Evolutionary conservation across 2,329 filamentous ascomycete genomes (phyloP).

Genomic region (Exophiala sp.): DNA sequence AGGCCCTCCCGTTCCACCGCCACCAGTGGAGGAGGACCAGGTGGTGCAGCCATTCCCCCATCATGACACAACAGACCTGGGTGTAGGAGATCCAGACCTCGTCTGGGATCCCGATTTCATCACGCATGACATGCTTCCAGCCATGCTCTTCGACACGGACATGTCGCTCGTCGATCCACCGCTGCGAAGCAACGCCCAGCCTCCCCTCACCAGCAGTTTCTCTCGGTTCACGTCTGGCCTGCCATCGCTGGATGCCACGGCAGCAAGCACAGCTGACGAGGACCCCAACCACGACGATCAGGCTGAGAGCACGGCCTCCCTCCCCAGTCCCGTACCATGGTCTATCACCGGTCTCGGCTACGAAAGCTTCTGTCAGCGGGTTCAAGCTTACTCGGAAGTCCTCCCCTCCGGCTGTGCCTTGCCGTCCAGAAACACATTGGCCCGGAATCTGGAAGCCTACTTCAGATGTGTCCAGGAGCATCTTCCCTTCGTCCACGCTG

Average conservation of each 20-base stretch:
- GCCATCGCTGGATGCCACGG: not conserved
- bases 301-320: not conserved
- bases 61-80: not conserved
- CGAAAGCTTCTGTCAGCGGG: slow-evolving; percentile 6
- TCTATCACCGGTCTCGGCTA: slow-evolving; percentile 6
- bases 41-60: no score
- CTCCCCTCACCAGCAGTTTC: no score
- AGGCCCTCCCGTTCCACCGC: not conserved
- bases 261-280: slow-evolving; percentile 5
- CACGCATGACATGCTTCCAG: slow-evolving; percentile 48
- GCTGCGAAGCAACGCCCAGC: not conserved
- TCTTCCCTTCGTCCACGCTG: slow-evolving; percentile 60
- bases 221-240: slow-evolving; percentile 8
- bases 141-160: slow-evolving; percentile 53
- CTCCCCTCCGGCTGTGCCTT: slow-evolving; percentile 50
- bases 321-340: slow-evolving; percentile 6
- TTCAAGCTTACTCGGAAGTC: slow-evolving; percentile 1
- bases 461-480: slow-evolving; percentile 60
- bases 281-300: not conserved
- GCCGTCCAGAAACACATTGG: slow-evolving; percentile 62
- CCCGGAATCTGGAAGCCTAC: slow-evolving; percentile 64
- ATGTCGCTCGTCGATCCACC: slow-evolving; percentile 50
- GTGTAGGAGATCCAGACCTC: slow-evolving; percentile 1
- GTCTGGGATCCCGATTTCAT: slow-evolving; percentile 29
- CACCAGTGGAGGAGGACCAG: not conserved